These are phyloP conservation scores for Cercospora beticola DNA, from an alignment of 2,329 filamentous ascomycete species.

Conservation along the genomic window DNA sequence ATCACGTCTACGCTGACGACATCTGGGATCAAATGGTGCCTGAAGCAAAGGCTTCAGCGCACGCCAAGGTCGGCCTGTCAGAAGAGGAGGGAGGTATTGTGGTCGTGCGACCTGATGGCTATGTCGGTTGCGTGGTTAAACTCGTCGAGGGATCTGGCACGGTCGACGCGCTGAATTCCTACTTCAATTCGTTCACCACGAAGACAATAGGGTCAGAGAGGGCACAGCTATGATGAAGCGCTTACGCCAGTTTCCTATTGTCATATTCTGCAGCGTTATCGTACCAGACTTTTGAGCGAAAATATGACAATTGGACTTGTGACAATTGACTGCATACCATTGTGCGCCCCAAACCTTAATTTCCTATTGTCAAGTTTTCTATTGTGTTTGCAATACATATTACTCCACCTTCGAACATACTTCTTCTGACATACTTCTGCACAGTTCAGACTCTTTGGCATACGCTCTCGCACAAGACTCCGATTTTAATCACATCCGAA, in stretches of 20 bases:
- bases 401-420: background rate
- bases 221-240: slow-evolving; percentile 27
- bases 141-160: slow-evolving; percentile 76
- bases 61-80: slow-evolving; percentile 82
- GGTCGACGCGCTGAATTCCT: slow-evolving; percentile 78
- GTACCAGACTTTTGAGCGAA: background rate
- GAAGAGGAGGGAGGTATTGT: slow-evolving; percentile 73
- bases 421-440: background rate
- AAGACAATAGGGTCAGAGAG: slow-evolving; percentile 52
- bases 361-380: background rate
- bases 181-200: slow-evolving; percentile 72
- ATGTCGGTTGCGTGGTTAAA: slow-evolving; percentile 73
- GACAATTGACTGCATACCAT: background rate
- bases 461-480: background rate
- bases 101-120: slow-evolving; percentile 82
- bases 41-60: slow-evolving; percentile 69
- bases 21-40: slow-evolving; percentile 69
- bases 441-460: background rate
- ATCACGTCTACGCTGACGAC: slow-evolving; percentile 86
- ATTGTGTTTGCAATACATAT: background rate
- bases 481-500: background rate
- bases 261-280: background rate
- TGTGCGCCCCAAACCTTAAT: background rate
- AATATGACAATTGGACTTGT: slow-evolving; percentile 2
- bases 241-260: background rate